Conservation (phyloP, 148 eudicot genomes). For the Rhododendron molle region DNA sequence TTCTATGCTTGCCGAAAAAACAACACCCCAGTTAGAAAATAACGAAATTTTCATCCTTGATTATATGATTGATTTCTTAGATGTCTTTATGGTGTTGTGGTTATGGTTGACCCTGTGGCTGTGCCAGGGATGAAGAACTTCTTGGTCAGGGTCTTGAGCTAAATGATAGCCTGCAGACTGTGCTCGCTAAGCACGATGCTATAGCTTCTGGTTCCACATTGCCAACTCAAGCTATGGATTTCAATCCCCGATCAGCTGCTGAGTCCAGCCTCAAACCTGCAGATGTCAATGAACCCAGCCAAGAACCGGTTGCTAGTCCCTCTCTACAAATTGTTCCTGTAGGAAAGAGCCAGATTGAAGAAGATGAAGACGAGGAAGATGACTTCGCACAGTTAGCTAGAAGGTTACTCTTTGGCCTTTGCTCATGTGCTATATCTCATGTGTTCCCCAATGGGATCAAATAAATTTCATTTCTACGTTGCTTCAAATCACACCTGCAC, state of each 20-base stretch:
- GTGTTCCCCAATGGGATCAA: neutral
- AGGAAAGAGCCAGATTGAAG: slow-evolving; percentile 31
- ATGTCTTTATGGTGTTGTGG: neutral
- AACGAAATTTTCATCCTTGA: neutral
- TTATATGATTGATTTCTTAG: slow-evolving; percentile 7
- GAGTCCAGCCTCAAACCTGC: slow-evolving; percentile 29
- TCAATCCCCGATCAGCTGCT: slow-evolving; percentile 17
- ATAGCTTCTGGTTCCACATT: slow-evolving; percentile 78
- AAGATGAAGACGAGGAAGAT: slow-evolving; percentile 88
- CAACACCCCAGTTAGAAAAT: neutral
- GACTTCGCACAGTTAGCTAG: slow-evolving; percentile 74
- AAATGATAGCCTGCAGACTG: slow-evolving; percentile 77
- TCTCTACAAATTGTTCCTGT: slow-evolving; percentile 29
- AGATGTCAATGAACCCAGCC: slow-evolving; percentile 24
- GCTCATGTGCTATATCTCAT: neutral
- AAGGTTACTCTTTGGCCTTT: slow-evolving; percentile 58
- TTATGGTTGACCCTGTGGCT: neutral
- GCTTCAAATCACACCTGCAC: slow-evolving; percentile 2
- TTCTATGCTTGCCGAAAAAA: neutral
- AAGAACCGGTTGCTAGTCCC: slow-evolving; percentile 29
- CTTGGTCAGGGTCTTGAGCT: slow-evolving; percentile 80
- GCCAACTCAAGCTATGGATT: slow-evolving; percentile 32
- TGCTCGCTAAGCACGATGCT: slow-evolving; percentile 78
- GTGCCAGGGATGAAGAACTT: slow-evolving; percentile 77
- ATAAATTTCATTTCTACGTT: neutral